phyloP scores from a whole-genome alignment of 768 basidiomycete species.

The Kwoniella sp. region DNA sequence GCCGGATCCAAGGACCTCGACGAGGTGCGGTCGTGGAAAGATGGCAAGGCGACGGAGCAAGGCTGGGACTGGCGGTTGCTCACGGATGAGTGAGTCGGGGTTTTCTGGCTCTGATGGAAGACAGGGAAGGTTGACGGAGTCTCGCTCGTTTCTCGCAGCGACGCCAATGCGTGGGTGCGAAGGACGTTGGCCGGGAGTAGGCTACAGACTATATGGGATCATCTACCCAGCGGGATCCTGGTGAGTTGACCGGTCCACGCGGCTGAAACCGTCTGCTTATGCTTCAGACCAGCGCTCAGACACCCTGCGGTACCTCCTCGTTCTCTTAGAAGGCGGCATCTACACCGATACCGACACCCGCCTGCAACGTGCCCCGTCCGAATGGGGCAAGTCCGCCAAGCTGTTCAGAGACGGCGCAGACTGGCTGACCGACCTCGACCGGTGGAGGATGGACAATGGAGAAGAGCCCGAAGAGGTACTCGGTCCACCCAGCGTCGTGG shows the following conservation, averaged over 20 bases:
- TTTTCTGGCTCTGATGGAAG: not conserved
- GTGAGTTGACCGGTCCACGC: slow-evolving; percentile 20
- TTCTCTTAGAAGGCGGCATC: slow-evolving; percentile 46
- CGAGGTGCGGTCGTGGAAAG: slow-evolving; percentile 34
- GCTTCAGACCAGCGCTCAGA: slow-evolving; percentile 34
- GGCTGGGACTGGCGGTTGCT: slow-evolving; percentile 45
- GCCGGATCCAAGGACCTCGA: not conserved
- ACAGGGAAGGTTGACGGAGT: too few relatives aligned
- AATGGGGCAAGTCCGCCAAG: slow-evolving; percentile 41
- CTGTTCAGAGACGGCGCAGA: slow-evolving; percentile 34
- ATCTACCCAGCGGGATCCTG: slow-evolving; percentile 45
- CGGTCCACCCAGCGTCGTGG: slow-evolving; percentile 47
- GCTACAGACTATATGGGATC: slow-evolving; percentile 39
- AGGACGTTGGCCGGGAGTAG: slow-evolving; percentile 24
- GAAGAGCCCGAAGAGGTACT: slow-evolving; percentile 26
- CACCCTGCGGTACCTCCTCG: slow-evolving; percentile 42
- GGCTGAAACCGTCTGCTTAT: not conserved
- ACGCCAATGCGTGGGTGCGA: slow-evolving; percentile 26
- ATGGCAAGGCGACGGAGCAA: slow-evolving; percentile 27
- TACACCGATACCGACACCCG: slow-evolving; percentile 52
- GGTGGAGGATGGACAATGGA: slow-evolving; percentile 9
- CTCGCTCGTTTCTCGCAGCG: slow-evolving; percentile 9
- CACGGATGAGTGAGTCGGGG: slow-evolving; percentile 36
- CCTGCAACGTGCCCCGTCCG: slow-evolving; percentile 43
- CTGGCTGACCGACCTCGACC: slow-evolving; percentile 28